Base-by-base conservation (phyloP, 202 grass and related monocot species). In the Cymbopogon flexuosus region DNA sequence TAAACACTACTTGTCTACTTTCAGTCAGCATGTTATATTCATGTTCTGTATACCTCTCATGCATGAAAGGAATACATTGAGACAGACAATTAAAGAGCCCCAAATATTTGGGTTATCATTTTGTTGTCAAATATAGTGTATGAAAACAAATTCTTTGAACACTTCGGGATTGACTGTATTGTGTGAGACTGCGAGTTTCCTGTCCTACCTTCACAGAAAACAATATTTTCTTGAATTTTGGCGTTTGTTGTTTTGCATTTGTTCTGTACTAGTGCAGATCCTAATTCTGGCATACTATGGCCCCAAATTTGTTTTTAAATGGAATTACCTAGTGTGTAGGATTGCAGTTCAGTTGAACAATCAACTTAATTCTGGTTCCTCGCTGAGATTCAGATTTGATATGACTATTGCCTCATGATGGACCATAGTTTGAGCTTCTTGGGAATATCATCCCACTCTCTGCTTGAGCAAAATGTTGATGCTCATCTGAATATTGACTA, bases 211-310 rank as follows among this genome's bases (percentile, higher is more conserved):
- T 60, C 2, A 37, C 31, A 27, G 15, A 0, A 13, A 13, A 42
- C 8, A 62, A 35, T 21, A 58, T 23, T 65, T 7, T 56, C 10
- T 70, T 58, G 11, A 12, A 60, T 63, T 64, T 1, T 42, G 10
- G 1, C 75, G 11, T 68, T 79, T 18, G 8, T 69, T 82, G 16
- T 70, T 77, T 57, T 80, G 27, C 9, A 3, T 33, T 66, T 84
- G 70, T 76, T 47, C 54, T 66, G 5, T 65, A 29, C n/a, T 66
- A 65, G 4, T 0, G 8, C 36, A 45, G 45, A 66, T 79, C 40
- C 11, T 79, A 12, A 54, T 68, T 51, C 8, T 46, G 45, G 35
- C 8, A 47, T 39, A 64, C 14, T 49, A 1, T 81, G 34, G 35
- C 3, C 29, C 59, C 10, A 36, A 8, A 23, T 61, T 73, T 68